Percentiles rank a stretch among this genome's conserved stretches.
phyloP scores from a whole-genome alignment of 306 rosid genomes.

The Mimosa pudica region DNA sequence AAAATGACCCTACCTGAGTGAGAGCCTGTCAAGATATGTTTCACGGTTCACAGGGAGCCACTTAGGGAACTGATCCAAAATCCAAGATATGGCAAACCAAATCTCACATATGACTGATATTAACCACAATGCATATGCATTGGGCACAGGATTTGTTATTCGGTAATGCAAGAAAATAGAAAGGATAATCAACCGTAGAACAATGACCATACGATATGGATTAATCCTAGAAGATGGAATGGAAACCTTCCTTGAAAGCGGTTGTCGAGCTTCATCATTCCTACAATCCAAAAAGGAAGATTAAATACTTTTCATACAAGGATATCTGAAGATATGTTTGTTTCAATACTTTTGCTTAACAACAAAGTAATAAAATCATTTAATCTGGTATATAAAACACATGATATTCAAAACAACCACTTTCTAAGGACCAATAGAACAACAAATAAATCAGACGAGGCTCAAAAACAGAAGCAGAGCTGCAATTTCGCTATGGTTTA shows the following conservation, averaged over 20 bases:
- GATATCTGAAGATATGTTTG: slow-evolving; percentile 17
- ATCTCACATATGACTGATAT: slow-evolving; percentile 91
- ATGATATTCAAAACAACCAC: slow-evolving; percentile 2
- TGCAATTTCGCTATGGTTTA: slow-evolving; percentile 19
- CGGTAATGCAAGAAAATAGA: slow-evolving; percentile 85
- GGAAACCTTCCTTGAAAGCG: slow-evolving; percentile 91
- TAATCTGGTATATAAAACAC: slow-evolving; percentile 3
- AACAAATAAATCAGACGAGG: slow-evolving; percentile 11
- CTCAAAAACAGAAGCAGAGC: slow-evolving; percentile 27
- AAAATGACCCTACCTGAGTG: slow-evolving; percentile 57
- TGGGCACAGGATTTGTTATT: slow-evolving; percentile 79
- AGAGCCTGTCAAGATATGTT: slow-evolving; percentile 89
- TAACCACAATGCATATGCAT: slow-evolving; percentile 84
- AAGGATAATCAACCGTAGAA: slow-evolving; percentile 73
- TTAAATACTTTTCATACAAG: neutral
- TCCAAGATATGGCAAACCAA: slow-evolving; percentile 95
- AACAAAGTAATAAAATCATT: neutral
- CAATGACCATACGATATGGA: slow-evolving; percentile 89
- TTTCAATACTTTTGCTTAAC: slow-evolving; percentile 16
- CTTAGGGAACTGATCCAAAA: slow-evolving; percentile 87
- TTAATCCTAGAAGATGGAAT: slow-evolving; percentile 88
- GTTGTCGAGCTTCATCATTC: slow-evolving; percentile 92
- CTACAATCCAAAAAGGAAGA: slow-evolving; percentile 42
- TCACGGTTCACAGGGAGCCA: slow-evolving; percentile 94
- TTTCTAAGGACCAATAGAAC: slow-evolving; percentile 12